These are phyloP conservation scores for Heliosperma pusillum DNA, from an alignment of 148 eudicot species.

Conservation along the genomic window DNA sequence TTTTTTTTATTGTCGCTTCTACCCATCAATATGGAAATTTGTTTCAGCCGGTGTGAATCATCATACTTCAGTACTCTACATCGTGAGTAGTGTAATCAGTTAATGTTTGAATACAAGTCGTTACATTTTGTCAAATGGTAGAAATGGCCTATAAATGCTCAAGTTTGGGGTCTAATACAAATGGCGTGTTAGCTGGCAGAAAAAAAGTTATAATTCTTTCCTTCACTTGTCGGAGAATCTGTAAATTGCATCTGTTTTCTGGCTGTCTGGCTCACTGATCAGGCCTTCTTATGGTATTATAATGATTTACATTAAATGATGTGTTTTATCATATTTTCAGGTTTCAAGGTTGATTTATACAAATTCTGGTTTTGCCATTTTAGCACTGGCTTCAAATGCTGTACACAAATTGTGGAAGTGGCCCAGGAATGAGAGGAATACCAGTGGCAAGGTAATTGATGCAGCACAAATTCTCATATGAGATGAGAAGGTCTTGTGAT, in stretches of 20 bases:
- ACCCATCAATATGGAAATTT: no score
- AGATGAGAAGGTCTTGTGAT: neutral
- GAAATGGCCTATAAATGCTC: no score
- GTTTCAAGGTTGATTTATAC: constrained; percentile 81
- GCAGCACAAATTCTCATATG: neutral
- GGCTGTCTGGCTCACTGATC: neutral
- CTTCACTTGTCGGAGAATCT: neutral
- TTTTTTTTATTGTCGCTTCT: no score
- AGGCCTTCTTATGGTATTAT: neutral
- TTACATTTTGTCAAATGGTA: no score
- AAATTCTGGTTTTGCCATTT: constrained; percentile 69
- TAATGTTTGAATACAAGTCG: no score
- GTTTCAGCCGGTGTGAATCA: no score
- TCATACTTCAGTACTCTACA: neutral
- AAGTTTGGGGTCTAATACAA: no score
- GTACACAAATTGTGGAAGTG: constrained; percentile 89
- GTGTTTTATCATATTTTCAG: constrained; percentile 32
- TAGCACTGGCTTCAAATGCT: constrained; percentile 76
- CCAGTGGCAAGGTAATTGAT: constrained; percentile 56
- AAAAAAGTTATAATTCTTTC: neutral
- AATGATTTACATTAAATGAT: neutral
- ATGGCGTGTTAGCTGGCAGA: no score
- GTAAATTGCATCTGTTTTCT: neutral
- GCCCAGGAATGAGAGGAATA: constrained; percentile 65
- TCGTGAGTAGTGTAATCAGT: neutral